Evolutionary conservation across 2,329 filamentous ascomycete genomes (phyloP).

Genomic region (Epichloe sylvatica): DNA sequence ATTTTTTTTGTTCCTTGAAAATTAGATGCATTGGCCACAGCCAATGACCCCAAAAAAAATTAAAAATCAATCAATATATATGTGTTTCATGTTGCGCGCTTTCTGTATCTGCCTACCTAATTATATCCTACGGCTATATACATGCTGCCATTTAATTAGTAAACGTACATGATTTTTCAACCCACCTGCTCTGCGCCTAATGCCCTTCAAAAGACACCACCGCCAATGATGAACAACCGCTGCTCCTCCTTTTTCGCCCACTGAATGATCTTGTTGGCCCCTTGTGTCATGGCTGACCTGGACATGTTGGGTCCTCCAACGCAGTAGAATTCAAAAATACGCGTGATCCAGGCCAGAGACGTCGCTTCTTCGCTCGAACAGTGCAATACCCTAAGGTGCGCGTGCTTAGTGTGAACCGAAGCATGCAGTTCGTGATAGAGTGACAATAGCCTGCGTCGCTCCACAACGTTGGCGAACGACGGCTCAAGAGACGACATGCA

Average conservation of each 20-base stretch:
- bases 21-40: too few species aligned
- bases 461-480: slow-evolving; percentile 44
- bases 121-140: neutral
- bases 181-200: neutral
- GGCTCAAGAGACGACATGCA: slow-evolving; percentile 73
- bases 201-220: slow-evolving; percentile 56
- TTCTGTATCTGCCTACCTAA: neutral
- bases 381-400: slow-evolving; percentile 77
- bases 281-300: slow-evolving; percentile 57
- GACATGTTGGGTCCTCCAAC: slow-evolving; percentile 66
- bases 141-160: neutral
- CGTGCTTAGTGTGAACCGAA: slow-evolving; percentile 69
- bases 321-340: slow-evolving; percentile 86
- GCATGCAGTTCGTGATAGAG: slow-evolving; percentile 78
- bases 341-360: slow-evolving; percentile 80
- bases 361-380: slow-evolving; percentile 60
- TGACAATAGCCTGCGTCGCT: slow-evolving; percentile 60
- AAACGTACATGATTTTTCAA: neutral
- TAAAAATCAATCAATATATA: too few species aligned
- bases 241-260: slow-evolving; percentile 91
- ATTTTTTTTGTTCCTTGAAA: too few species aligned
- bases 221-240: slow-evolving; percentile 88
- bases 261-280: slow-evolving; percentile 76
- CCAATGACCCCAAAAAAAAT: too few species aligned
- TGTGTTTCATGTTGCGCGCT: neutral